phyloP scores from a whole-genome alignment of 78 protist species.

The Chrysochromulina parva region DNA sequence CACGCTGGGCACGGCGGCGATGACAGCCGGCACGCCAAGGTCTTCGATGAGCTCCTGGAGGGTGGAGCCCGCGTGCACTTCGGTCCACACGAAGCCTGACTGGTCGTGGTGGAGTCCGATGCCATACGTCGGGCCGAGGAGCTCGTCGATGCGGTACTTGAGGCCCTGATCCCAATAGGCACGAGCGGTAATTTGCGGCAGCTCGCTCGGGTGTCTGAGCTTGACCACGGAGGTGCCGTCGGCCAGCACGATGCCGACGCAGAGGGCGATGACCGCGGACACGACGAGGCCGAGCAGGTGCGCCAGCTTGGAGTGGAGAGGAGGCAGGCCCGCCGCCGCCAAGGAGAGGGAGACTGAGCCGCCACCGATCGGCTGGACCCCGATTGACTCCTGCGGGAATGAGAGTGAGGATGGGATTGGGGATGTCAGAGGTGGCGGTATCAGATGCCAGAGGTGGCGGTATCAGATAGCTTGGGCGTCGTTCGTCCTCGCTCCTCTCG shows the following conservation, averaged over 20 bases:
- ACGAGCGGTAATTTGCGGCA: neutral
- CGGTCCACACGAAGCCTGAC: neutral
- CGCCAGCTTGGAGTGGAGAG: neutral
- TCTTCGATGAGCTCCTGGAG: neutral
- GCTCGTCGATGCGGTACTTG: conserved; percentile 27
- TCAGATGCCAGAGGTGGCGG: too few species aligned
- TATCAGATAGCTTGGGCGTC: too few species aligned
- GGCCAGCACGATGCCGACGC: neutral
- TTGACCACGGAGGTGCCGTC: neutral
- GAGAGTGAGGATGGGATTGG: too few species aligned
- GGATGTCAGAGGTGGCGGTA: too few species aligned
- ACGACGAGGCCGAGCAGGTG: conserved; percentile 11
- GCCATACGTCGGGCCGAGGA: conserved; percentile 21
- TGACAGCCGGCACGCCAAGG: neutral
- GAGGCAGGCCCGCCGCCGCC: too few species aligned
- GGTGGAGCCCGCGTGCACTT: neutral
- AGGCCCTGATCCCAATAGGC: neutral
- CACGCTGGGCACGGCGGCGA: conserved; percentile 17
- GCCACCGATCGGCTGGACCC: too few species aligned
- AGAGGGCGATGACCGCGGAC: neutral
- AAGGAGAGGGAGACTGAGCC: too few species aligned
- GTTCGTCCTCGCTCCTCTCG: too few species aligned
- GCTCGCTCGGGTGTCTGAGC: neutral
- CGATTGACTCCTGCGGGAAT: too few species aligned
- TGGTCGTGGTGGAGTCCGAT: conserved; percentile 18